Evolutionary conservation across 73 alveolate species (phyloP), one percentile per base, ranked within the genome.

Genomic region (Stentor roeselii): DNA sequence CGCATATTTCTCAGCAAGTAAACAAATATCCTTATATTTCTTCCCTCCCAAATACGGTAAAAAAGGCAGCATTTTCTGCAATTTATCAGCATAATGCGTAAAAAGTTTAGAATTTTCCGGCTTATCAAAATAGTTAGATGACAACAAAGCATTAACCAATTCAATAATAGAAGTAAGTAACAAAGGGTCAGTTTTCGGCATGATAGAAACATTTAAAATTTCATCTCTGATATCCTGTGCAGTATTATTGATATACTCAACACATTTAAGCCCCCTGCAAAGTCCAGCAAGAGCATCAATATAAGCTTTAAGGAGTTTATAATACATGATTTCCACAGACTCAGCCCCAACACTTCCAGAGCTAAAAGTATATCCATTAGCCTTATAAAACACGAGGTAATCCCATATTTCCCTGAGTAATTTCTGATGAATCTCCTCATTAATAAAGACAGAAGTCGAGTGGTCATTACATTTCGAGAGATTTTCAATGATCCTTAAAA

Each of bases 401-500:
- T 76, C 74, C 60, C 60, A 76, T 37, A 76, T 39, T 1, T 76
- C 74, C 34, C 74, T 76, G 14, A 39, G n/a, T 76, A 76, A 76
- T 37, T 76, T 41, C 59, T 76, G 60, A 2, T 76, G 84, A 1
- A 76, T 76, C n/a, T 76, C 74, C 1, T 37, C 84, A 1, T 15
- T 35, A 14, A 39, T 35, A 2, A 39, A 76, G n/a, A 76, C 34
- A 14, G 30, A 0, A 15, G 82, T 67, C 14, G 84, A 37, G 32
- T 76, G 21, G 41, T 27, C 36, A 35, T 41, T 21, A 38, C 39
- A 21, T 76, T 41, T 37, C 39, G 84, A 37, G 38, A 41, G 32
- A 76, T 76, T 76, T 61, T 91, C 91, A 37, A 91, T 86, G 50
- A 91, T 86, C 80, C 60, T 76, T 38, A 91, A 82, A 37, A 84